phyloP scores from a whole-genome alignment of 495 filamentous ascomycete genomes.

The Polyplosphaeria fusca region DNA sequence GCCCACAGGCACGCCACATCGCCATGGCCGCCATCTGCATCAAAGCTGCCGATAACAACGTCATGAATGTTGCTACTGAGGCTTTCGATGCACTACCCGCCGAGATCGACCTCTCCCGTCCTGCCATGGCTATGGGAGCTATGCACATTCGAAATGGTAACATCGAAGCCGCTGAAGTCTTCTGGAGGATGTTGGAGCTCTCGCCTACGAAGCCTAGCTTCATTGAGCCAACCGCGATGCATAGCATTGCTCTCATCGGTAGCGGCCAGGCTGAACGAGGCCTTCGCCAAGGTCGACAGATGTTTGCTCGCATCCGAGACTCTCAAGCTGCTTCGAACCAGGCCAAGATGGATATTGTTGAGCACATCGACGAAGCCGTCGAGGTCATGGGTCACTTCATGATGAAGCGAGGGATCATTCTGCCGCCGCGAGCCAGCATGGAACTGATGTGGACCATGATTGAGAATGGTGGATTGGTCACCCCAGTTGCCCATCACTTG shows the following conservation, averaged over 20 bases:
- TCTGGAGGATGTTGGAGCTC: slow-evolving; percentile 66
- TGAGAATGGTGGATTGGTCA: slow-evolving; percentile 62
- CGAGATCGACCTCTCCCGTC: slow-evolving; percentile 51
- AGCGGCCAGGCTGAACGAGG: slow-evolving; percentile 75
- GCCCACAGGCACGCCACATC: slow-evolving; percentile 48
- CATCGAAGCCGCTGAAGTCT: slow-evolving; percentile 66
- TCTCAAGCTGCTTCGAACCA: slow-evolving; percentile 42
- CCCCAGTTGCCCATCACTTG: slow-evolving; percentile 60
- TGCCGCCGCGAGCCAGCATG: slow-evolving; percentile 55
- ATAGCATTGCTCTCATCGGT: slow-evolving; percentile 74
- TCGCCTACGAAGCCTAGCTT: slow-evolving; percentile 46
- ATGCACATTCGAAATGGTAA: slow-evolving; percentile 78
- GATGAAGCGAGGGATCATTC: slow-evolving; percentile 47
- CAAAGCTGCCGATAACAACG: slow-evolving; percentile 76
- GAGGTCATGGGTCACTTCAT: slow-evolving; percentile 68
- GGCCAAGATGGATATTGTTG: slow-evolving; percentile 53
- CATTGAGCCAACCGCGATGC: slow-evolving; percentile 84
- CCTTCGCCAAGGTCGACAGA: slow-evolving; percentile 68
- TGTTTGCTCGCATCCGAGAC: slow-evolving; percentile 76
- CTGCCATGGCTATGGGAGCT: slow-evolving; percentile 81
- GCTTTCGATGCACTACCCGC: slow-evolving; percentile 55
- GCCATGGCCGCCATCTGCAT: slow-evolving; percentile 59
- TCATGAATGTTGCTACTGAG: slow-evolving; percentile 63
- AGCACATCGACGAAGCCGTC: slow-evolving; percentile 82
- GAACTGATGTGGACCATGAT: slow-evolving; percentile 71